Evolutionary conservation across 2,329 filamentous ascomycete species (phyloP).

Genomic region (Arthrobotrys sinensis): DNA sequence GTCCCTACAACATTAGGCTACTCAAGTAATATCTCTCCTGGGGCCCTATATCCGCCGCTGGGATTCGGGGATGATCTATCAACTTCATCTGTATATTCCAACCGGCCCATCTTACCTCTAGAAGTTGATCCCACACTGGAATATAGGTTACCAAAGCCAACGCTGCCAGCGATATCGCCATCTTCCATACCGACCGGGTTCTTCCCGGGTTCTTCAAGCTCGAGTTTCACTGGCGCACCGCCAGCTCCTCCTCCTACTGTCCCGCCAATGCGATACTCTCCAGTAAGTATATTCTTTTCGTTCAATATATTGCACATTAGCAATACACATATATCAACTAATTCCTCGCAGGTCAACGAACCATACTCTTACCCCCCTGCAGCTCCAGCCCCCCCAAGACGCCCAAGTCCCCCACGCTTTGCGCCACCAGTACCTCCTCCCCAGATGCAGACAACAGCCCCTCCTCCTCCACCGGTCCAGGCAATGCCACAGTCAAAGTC

Average conservation of each 20-base stretch:
- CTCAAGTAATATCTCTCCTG: neutral
- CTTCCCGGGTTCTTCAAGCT: neutral
- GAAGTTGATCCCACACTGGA: neutral
- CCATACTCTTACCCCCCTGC: neutral
- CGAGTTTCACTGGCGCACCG: neutral
- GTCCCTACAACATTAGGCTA: slow-evolving; percentile 1
- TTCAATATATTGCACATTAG: neutral
- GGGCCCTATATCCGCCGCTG: neutral
- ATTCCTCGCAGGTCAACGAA: neutral
- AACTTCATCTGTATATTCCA: neutral
- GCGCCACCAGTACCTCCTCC: neutral
- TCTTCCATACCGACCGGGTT: slow-evolving; percentile 5
- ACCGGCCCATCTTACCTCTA: neutral
- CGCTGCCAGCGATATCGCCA: neutral
- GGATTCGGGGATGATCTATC: slow-evolving; percentile 1
- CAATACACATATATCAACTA: neutral
- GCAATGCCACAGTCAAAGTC: neutral
- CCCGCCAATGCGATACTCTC: neutral
- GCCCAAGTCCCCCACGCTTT: neutral
- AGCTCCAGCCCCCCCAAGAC: slow-evolving; percentile 8
- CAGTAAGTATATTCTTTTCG: neutral
- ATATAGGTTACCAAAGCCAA: neutral
- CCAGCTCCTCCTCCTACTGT: neutral
- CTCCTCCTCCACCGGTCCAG: neutral
- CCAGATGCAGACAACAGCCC: neutral